Percentiles rank a stretch among this genome's conserved stretches.
Conservation (phyloP, 1,284 basidiomycete genomes). For the Papiliotrema flavescens region DNA sequence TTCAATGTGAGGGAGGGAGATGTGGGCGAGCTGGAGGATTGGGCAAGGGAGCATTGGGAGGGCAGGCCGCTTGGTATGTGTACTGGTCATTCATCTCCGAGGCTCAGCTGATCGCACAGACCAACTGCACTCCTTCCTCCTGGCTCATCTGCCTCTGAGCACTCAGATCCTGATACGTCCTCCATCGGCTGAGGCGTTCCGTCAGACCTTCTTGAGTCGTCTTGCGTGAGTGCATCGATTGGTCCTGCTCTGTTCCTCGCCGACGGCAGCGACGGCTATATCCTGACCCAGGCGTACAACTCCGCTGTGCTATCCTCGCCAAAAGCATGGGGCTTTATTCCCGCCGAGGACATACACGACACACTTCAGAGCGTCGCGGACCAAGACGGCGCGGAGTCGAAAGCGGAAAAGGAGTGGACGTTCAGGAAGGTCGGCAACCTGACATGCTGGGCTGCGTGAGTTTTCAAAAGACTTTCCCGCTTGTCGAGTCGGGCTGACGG, state of each 20-base stretch:
- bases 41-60: slow-evolving; percentile 62
- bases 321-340: slow-evolving; percentile 46
- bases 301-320: slow-evolving; percentile 23
- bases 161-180: slow-evolving; percentile 25
- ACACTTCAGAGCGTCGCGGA: slow-evolving; percentile 19
- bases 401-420: slow-evolving; percentile 38
- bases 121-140: slow-evolving; percentile 37
- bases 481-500: background rate
- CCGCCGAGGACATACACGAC: slow-evolving; percentile 44
- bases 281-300: slow-evolving; percentile 44
- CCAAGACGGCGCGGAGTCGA: slow-evolving; percentile 9
- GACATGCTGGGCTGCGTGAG: slow-evolving; percentile 47
- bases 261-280: slow-evolving; percentile 39
- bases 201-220: slow-evolving; percentile 10
- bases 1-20: slow-evolving; percentile 20
- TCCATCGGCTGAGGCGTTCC: slow-evolving; percentile 1
- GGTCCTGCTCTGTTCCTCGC: background rate
- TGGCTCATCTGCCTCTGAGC: slow-evolving; percentile 28
- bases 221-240: slow-evolving; percentile 21
- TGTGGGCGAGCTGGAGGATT: slow-evolving; percentile 15
- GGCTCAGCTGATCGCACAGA: slow-evolving; percentile 14
- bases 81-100: background rate
- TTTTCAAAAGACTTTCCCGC: slow-evolving; percentile 1
- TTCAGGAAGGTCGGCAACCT: slow-evolving; percentile 45
- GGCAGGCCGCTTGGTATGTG: slow-evolving; percentile 60